Base-by-base conservation (phyloP, 345 rosid genomes). In the Draba incana region DNA sequence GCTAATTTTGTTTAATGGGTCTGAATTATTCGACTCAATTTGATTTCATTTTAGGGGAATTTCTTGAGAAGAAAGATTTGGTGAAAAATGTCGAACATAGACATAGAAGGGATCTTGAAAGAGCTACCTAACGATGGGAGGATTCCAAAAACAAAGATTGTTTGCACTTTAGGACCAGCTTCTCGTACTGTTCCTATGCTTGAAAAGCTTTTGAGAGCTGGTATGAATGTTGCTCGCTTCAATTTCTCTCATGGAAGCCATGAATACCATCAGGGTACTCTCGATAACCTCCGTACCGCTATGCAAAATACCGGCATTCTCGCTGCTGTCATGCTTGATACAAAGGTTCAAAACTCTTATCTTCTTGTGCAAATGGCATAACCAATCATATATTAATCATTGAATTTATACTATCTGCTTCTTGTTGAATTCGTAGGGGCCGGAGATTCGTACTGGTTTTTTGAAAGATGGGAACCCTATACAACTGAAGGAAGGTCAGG, bases 201-300 rank as follows among this genome's bases (percentile, higher is more conserved):
- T 2, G 96, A 90, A 84, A 93, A 93, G 86, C 88, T 93, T 78
- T 77, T 90, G 14, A 88, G 65, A 68, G 97, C 97, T 5, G 98
- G 98, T 42, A 90, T 93, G 98, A 93, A 93, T 64, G 97, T 93
- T 5, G 97, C 94, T 52, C 96, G 98, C 37, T 92, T 92, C 94
- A 92, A 92, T 76, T 92, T 92, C 85, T 92, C 98, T 3, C 98
- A 92, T 30, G 98, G 98, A n/a, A 88, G 93, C 42, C 97, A 90
- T 31, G 94, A 88, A 55, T 92, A 92, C 39, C 98, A 92, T 75
- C 93, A 85, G 75, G 98, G 80, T 76, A 88, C 94, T 58, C 79
- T 92, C 74, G 43, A 90, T 74, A 90, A 88, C 59, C 98, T 92
- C 81, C 84, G 79, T 63, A 58, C 38, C 16, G 89, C 94, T 14